Evolutionary conservation across 805 yeast species (phyloP).

Genomic region (Candida ulmi): DNA sequence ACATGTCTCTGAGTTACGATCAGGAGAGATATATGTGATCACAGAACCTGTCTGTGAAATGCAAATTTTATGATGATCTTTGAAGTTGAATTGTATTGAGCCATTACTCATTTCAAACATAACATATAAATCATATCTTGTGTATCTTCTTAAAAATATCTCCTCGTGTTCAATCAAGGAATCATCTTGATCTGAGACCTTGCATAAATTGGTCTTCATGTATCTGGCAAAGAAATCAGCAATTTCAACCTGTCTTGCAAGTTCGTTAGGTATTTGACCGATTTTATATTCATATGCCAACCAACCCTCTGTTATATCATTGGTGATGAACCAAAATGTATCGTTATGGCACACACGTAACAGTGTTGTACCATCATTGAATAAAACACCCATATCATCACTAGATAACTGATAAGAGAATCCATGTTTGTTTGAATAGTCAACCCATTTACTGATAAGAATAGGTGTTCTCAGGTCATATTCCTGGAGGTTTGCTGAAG

Average conservation of each 20-base stretch:
- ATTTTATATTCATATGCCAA: slow-evolving; percentile 41
- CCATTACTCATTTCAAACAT: slow-evolving; percentile 95
- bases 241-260: slow-evolving; percentile 72
- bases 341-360: slow-evolving; percentile 61
- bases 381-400: slow-evolving; percentile 85
- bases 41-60: slow-evolving; percentile 70
- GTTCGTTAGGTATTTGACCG: slow-evolving; percentile 36
- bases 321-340: slow-evolving; percentile 58
- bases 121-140: slow-evolving; percentile 72
- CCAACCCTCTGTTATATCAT: slow-evolving; percentile 48
- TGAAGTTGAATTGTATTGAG: slow-evolving; percentile 88
- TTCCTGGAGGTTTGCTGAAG: slow-evolving; percentile 4
- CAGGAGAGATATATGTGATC: slow-evolving; percentile 78
- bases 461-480: slow-evolving; percentile 43
- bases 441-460: slow-evolving; percentile 94
- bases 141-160: slow-evolving; percentile 76
- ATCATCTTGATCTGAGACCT: slow-evolving; percentile 62
- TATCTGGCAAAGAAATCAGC: slow-evolving; percentile 85
- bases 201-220: slow-evolving; percentile 86
- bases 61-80: slow-evolving; percentile 88
- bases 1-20: slow-evolving; percentile 63
- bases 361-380: slow-evolving; percentile 80
- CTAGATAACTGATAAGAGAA: slow-evolving; percentile 88
- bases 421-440: slow-evolving; percentile 92
- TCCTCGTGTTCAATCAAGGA: slow-evolving; percentile 44